Base-by-base conservation (phyloP, 2,329 filamentous ascomycete species). In the Colletotrichum godetiae region DNA sequence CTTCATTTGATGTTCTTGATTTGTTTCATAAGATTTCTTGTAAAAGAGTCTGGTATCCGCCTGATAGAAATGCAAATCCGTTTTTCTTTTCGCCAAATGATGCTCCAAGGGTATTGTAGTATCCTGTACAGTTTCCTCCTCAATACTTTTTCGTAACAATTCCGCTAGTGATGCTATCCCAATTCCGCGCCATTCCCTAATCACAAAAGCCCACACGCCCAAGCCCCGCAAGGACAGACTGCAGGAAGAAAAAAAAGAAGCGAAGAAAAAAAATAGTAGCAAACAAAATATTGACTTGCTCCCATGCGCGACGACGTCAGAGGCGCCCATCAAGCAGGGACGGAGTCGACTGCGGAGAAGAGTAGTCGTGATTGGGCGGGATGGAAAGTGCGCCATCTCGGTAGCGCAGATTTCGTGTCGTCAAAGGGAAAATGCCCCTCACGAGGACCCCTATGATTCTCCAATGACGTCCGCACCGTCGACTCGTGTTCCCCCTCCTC, bases 251-350 rank as follows among this genome's bases (percentile, higher is more conserved):
- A 53, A 61, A 12, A 19, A 15, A 49, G 57, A n/a, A 24, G n/a
- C n/a, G 2, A 7, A 24, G 42, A 61, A 12, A 19, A 15, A 49
- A 64, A n/a, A 24, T 13, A 27, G 5, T 4, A 12, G 2, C 7
- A 46, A 15, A 22, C 22, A 58, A 52, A 52, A 53, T 37, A 62
- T 49, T 35, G 68, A 15, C 13, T 42, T 37, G 13, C 35, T 64
- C 57, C 57, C 64, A 68, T 72, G 69, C 69, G 58, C 35, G 29
- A 52, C 65, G 69, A 72, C 69, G 69, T 72, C 69, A 72, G 69
- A 57, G 65, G 65, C 65, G 31, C 37, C 22, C 13, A 29, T 12
- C 37, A 46, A 46, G 19, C 42, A 46, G 42, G 42, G 42, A n/a
- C 42, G 15, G 8, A 46, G 13, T 11, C 4, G 24, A 24, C 15